A percentile compares a stretch with the other conserved stretches of the same genome.
phyloP scores from a whole-genome alignment of 345 rosid genomes.

The Gossypium ekmanianum region DNA sequence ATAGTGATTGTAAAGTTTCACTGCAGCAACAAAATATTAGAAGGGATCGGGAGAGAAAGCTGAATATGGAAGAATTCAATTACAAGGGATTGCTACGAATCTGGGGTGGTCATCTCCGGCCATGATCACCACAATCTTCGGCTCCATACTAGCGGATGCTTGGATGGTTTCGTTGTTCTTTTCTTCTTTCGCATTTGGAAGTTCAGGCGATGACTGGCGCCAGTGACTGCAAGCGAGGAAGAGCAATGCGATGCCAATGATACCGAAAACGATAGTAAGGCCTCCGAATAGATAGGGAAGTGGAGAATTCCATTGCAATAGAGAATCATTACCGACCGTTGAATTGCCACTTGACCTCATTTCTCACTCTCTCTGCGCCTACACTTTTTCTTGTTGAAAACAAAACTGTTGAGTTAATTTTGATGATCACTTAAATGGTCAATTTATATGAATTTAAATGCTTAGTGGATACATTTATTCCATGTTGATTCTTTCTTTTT shows the following conservation, averaged over 20 bases:
- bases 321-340: background rate
- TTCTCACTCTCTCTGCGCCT: too few relatives aligned
- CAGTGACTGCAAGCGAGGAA: conserved; percentile 25
- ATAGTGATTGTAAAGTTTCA: too few relatives aligned
- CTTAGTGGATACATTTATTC: too few relatives aligned
- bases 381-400: too few relatives aligned
- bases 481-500: too few relatives aligned
- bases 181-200: conserved; percentile 11
- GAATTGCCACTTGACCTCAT: conserved; percentile 4
- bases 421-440: too few relatives aligned
- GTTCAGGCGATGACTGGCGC: background rate
- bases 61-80: background rate
- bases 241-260: conserved; percentile 24
- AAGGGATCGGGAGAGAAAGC: too few relatives aligned
- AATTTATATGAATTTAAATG: too few relatives aligned
- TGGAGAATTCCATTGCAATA: conserved; percentile 29
- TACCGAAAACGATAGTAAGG: conserved; percentile 18
- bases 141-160: conserved; percentile 13
- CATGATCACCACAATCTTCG: conserved; percentile 37
- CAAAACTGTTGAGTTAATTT: too few relatives aligned
- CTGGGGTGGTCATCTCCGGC: conserved; percentile 39
- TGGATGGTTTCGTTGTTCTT: background rate
- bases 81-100: conserved; percentile 28
- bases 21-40: too few relatives aligned
- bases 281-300: conserved; percentile 37